Evolutionary conservation across 2,329 filamentous ascomycete species (phyloP), one percentile per base, ranked within the genome.

Genomic region (Colletotrichum zoysiae): DNA sequence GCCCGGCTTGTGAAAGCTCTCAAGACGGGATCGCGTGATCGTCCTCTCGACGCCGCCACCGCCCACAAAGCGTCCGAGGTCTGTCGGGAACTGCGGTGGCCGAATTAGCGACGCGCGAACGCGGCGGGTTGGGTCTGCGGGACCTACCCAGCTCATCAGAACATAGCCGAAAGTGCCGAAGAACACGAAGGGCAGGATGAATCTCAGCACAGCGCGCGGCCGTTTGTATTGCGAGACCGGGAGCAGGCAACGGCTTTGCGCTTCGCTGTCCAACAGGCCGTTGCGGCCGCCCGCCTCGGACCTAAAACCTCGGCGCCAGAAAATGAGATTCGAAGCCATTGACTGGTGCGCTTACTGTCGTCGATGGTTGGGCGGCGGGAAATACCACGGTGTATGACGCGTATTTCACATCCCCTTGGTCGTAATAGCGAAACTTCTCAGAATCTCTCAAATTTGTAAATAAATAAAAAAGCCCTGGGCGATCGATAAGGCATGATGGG

Each of bases 21-120:
- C 69, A 23, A 74, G 55, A 9, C 46, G 46, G 18, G 50, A 20
- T 4, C 38, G 33, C 1, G 69, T 20, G 11, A 74, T 53, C 26
- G 23, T 30, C 18, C 63, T 51, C 40, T 55, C 40, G 5, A 63
- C 20, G n/a, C 8, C 12, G 14, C 30, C 14, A 6, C 30, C 61
- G 6, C 16, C 50, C 12, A 46, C 6, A 5, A 65, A 57, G 40
- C 26, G 40, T 2, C 33, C 16, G 2, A 61, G 12, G 33, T 70
- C 38, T 30, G 26, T n/a, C 26, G 62, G 58, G 11, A 53, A 58
- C 67, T 70, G 38, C 7, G 23, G 23, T 14, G 30, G 5, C 20
- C 8, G 20, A 5, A 12, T 68, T 23, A 68, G 53, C 12, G 11
- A 26, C 20, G 12, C 20, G 18, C 18, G 7, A n/a, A 9, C 40